Base-by-base conservation (phyloP, 352 stramenopile species). In the Globisporangium yorkense region DNA sequence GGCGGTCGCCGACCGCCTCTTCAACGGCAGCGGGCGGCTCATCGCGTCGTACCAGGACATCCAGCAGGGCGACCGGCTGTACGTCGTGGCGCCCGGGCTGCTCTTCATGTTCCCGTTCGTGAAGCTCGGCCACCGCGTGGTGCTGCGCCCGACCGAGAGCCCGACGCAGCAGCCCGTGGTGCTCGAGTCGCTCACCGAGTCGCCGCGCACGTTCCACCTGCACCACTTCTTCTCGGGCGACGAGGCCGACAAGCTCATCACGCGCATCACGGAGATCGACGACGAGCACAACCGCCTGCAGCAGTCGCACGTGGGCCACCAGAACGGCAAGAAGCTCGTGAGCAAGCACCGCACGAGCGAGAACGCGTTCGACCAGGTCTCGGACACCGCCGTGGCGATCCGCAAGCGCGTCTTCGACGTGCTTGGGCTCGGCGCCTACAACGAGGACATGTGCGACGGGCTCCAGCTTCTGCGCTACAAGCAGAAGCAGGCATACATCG, bases 391-490 rank as follows among this genome's bases (percentile, higher is more conserved):
- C 18, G 60, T 94, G 18, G 45, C 50, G 33, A 84, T 97, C 53
- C 83, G 87, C 51, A 88, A 88, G 63, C 84, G 92, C 29, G 88
- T 91, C 43, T 97, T 98, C 52, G 75, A 97, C 45, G 65, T 97
- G 51, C 75, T 98, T 13, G 86, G 88, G n/a, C 82, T 98, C 55
- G 81, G 86, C 44, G 67, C 78, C 41, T 98, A 97, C 71, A 56
- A 88, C 29, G 84, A 97, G 24, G 86, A 85, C 27, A 93, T 96
- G 74, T 93, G 87, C 37, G 96, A 99, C 68, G 96, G 96, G 13
- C 81, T 98, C 20, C 94, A 99, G 69, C 79, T 98, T 54, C 73
- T 99, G 54, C 80, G 92, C 27, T 99, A 99, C 80, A 89, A 98
- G 65, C 77, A 94, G 55, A 97, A 92, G 59, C 94, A 96, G 53